These are phyloP conservation scores for Aspergillus thermomutatus DNA, from an alignment of 2,329 filamentous ascomycete species.

Conservation along the genomic window DNA sequence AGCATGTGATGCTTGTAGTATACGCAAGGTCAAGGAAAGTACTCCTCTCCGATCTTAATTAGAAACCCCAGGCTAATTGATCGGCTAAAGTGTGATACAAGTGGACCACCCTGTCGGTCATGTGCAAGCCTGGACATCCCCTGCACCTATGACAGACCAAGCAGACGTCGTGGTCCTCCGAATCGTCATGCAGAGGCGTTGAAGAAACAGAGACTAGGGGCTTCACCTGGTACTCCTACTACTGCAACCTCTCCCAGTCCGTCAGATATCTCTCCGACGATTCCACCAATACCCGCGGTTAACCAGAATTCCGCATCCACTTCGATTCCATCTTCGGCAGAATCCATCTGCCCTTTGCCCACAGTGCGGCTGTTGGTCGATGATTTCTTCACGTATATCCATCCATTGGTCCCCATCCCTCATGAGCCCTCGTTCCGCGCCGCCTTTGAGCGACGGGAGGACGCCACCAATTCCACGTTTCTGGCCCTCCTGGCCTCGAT, in stretches of 20 bases:
- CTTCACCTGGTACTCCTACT: conserved; percentile 15
- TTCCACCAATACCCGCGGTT: conserved; percentile 25
- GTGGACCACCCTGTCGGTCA: conserved; percentile 63
- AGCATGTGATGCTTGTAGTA: conserved; percentile 53
- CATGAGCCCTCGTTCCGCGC: conserved; percentile 47
- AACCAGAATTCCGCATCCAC: conserved; percentile 27
- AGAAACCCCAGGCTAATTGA: not conserved
- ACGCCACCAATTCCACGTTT: conserved; percentile 40
- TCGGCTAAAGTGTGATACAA: conserved; percentile 57
- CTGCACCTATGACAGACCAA: conserved; percentile 64
- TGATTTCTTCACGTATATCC: conserved; percentile 49
- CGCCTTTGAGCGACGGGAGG: conserved; percentile 42
- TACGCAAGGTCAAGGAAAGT: conserved; percentile 52
- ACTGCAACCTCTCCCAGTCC: conserved; percentile 34
- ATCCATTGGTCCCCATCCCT: conserved; percentile 45
- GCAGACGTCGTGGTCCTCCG: conserved; percentile 61
- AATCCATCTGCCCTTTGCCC: conserved; percentile 43
- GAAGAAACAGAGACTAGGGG: conserved; percentile 57
- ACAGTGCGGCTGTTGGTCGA: conserved; percentile 42
- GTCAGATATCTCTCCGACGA: conserved; percentile 41
- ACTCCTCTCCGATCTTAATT: not conserved
- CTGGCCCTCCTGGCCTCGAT: conserved; percentile 45
- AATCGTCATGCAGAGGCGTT: conserved; percentile 66
- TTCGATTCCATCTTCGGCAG: conserved; percentile 47
- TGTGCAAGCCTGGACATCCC: conserved; percentile 64